Conservation (phyloP, 164 flowering plant genomes). For the Malania oleifera region DNA sequence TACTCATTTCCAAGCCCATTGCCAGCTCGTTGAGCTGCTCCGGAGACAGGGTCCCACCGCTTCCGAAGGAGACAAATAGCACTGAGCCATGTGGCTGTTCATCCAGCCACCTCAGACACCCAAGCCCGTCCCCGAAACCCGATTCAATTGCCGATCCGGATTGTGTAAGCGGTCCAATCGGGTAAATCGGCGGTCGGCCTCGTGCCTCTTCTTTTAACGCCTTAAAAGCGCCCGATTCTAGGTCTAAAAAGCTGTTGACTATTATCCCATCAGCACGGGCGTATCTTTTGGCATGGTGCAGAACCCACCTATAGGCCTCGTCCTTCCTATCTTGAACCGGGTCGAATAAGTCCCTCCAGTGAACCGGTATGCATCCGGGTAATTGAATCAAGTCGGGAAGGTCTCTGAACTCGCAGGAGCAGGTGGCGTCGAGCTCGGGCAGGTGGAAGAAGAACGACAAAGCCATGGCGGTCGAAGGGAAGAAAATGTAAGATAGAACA, state of each 20-base stretch:
- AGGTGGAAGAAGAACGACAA: slow-evolving; percentile 25
- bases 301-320: slow-evolving; percentile 22
- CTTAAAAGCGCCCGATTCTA: slow-evolving; percentile 23
- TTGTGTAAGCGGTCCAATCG: slow-evolving; percentile 33
- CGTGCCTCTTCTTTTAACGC: slow-evolving; percentile 12
- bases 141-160: background rate
- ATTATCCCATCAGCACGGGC: slow-evolving; percentile 22
- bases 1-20: slow-evolving; percentile 35
- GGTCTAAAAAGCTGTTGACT: slow-evolving; percentile 21
- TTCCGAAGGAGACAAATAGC: slow-evolving; percentile 36
- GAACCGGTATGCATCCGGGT: slow-evolving; percentile 33
- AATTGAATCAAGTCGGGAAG: slow-evolving; percentile 21
- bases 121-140: slow-evolving; percentile 6
- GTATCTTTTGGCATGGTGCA: slow-evolving; percentile 13
- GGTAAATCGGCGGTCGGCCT: slow-evolving; percentile 23
- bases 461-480: slow-evolving; percentile 25
- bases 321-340: slow-evolving; percentile 24
- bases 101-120: slow-evolving; percentile 36
- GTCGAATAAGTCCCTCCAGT: slow-evolving; percentile 24
- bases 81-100: slow-evolving; percentile 34
- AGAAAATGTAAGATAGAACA: slow-evolving; percentile 34
- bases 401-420: slow-evolving; percentile 25
- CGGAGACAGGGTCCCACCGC: slow-evolving; percentile 34
- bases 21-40: slow-evolving; percentile 36
- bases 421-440: slow-evolving; percentile 24